Conservation (phyloP, 1,139 yeast genomes). For the Zygotorulaspora mrakii region DNA sequence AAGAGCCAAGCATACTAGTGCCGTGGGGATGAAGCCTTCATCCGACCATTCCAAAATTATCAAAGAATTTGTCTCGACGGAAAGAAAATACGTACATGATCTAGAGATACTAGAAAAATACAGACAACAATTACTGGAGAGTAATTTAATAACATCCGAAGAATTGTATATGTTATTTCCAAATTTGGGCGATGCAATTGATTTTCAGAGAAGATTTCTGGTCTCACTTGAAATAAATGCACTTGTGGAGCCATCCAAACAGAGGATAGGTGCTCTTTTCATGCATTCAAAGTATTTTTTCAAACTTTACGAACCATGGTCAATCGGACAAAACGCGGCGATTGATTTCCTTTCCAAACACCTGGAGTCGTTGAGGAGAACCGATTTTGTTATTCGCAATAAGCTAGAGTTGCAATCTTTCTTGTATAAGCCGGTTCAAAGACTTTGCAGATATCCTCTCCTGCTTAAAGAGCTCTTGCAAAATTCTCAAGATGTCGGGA, state of each 20-base stretch:
- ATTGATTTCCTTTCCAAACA: slow-evolving; percentile 67
- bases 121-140: slow-evolving; percentile 60
- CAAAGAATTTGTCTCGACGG: slow-evolving; percentile 81
- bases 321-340: slow-evolving; percentile 79
- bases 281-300: slow-evolving; percentile 80
- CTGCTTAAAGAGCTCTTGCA: slow-evolving; percentile 73
- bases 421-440: slow-evolving; percentile 88
- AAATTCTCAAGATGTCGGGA: slow-evolving; percentile 50
- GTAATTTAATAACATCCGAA: slow-evolving; percentile 71
- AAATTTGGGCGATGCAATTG: slow-evolving; percentile 77
- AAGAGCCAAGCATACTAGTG: slow-evolving; percentile 15
- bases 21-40: slow-evolving; percentile 1
- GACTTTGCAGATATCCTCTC: slow-evolving; percentile 89
- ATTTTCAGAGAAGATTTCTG: slow-evolving; percentile 85
- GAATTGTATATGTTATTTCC: slow-evolving; percentile 82
- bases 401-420: slow-evolving; percentile 87
- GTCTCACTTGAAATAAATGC: slow-evolving; percentile 88
- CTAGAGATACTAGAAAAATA: slow-evolving; percentile 68
- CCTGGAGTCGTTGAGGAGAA: slow-evolving; percentile 31
- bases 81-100: slow-evolving; percentile 88
- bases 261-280: slow-evolving; percentile 84
- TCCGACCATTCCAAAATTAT: slow-evolving; percentile 54
- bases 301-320: slow-evolving; percentile 88
- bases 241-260: slow-evolving; percentile 66
- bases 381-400: slow-evolving; percentile 61